Base-by-base conservation (phyloP, 768 basidiomycete genomes). In the Infundibulicybe gibba region DNA sequence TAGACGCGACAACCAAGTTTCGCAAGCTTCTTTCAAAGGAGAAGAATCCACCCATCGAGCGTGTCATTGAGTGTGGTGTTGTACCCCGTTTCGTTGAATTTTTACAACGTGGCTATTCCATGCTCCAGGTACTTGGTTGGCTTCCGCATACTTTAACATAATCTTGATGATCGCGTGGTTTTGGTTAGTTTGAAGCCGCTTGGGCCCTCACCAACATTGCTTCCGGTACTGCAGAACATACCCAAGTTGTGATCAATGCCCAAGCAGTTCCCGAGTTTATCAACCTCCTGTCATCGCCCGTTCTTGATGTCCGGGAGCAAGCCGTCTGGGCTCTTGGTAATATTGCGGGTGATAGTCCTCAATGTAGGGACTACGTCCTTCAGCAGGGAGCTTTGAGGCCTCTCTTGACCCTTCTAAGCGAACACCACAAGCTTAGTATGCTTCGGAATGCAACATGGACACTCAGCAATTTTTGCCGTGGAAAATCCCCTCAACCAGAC, bases 321-420 rank as follows among this genome's bases (percentile, higher is more conserved):
- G 97, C 97, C 19, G 97, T 99, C 19, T 99, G 95, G 97, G 97
- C 97, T 16, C 78, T 99, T 50, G 97, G 97, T 48, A 99, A 99
- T 71, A 98, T 99, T 54, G 97, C 97, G 44, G 97, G 97, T 50
- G 97, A 99, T 67, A 95, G 93, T 54, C 97, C 97, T 16, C 84
- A 89, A 62, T 99, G 97, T 78, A 75, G 97, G 59, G 97, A 99
- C 64, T 94, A 94, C 58, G 97, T 98, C 44, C 80, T 99, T 43
- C 85, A 91, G 60, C 83, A 90, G 61, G 94, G 94, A 50, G 95
- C 97, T 30, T 74, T 99, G 51, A 77, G 92, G 47, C 97, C 97
- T n/a, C 74, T 99, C 47, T 71, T 98, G 52, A 82, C 85, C 30
- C 76, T 94, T 32, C 67, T 95, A 52, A 94, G 88, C 71, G 95